These are phyloP conservation scores for Amanita subjunquillea DNA, from an alignment of 768 basidiomycete species.

Conservation along the genomic window DNA sequence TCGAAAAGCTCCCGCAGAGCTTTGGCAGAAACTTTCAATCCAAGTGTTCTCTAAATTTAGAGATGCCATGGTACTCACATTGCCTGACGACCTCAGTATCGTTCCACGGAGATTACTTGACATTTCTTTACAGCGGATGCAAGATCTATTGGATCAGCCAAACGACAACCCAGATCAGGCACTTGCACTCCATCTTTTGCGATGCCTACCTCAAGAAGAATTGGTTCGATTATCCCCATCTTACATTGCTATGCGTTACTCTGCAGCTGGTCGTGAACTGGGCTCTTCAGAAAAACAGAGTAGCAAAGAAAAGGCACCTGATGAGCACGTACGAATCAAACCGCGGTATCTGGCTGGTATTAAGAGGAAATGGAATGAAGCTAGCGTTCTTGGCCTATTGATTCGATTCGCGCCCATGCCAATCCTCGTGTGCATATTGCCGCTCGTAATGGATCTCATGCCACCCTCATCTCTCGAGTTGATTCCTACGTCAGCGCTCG, in stretches of 20 bases:
- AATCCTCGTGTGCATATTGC: neutral
- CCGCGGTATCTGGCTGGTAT: neutral
- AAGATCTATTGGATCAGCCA: neutral
- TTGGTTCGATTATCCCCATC: neutral
- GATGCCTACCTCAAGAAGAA: neutral
- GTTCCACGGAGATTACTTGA: neutral
- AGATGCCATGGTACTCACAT: neutral
- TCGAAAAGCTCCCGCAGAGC: neutral
- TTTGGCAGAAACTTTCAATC: neutral
- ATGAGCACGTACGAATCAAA: neutral
- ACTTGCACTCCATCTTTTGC: neutral
- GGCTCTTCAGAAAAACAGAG: no score
- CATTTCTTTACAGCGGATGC: neutral
- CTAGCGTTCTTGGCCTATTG: neutral
- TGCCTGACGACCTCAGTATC: neutral
- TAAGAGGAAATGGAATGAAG: neutral
- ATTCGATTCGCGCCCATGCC: neutral
- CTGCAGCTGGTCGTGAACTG: neutral
- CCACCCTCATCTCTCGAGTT: neutral
- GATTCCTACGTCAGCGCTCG: neutral
- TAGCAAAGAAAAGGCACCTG: neutral
- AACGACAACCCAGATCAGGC: neutral
- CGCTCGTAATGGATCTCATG: neutral
- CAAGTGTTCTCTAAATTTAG: neutral
- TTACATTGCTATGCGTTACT: neutral